Evolutionary conservation across 1,284 basidiomycete species (phyloP).

Genomic region (Cutaneotrichosporon curvatum): DNA sequence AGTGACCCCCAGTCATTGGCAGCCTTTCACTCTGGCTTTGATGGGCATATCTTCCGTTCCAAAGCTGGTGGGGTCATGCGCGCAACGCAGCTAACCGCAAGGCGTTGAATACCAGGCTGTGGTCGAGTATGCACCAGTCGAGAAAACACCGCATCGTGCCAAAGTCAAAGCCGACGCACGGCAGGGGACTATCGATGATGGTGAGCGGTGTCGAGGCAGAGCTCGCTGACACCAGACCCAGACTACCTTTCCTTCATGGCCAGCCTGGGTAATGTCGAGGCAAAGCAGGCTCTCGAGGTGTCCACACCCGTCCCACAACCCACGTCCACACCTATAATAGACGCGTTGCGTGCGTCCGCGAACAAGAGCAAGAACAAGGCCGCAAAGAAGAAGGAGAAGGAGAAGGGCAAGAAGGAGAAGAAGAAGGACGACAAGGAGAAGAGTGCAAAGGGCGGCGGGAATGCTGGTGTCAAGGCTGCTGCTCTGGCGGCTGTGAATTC

Average conservation of each 20-base stretch:
- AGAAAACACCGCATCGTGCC: conserved; percentile 53
- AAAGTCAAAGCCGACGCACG: conserved; percentile 41
- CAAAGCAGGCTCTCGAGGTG: conserved; percentile 52
- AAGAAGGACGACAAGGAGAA: conserved; percentile 39
- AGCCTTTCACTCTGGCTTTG: conserved; percentile 73
- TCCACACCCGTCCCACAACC: conserved; percentile 39
- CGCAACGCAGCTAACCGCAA: background rate
- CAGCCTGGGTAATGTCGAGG: conserved; percentile 45
- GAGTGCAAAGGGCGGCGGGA: conserved; percentile 56
- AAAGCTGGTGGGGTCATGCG: conserved; percentile 65
- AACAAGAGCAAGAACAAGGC: conserved; percentile 27
- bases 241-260: conserved; percentile 75
- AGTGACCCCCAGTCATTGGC: conserved; percentile 63
- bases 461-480: conserved; percentile 18
- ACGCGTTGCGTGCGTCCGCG: conserved; percentile 61
- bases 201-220: conserved; percentile 15
- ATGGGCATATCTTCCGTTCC: conserved; percentile 86
- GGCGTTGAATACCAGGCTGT: conserved; percentile 80
- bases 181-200: conserved; percentile 41
- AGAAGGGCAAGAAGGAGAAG: conserved; percentile 55
- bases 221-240: conserved; percentile 53
- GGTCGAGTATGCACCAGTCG: conserved; percentile 90
- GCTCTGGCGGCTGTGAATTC: conserved; percentile 30
- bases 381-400: conserved; percentile 2
- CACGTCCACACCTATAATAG: conserved; percentile 77